Evolutionary conservation across 306 rosid species (phyloP).

Genomic region (Mimosa pudica): DNA sequence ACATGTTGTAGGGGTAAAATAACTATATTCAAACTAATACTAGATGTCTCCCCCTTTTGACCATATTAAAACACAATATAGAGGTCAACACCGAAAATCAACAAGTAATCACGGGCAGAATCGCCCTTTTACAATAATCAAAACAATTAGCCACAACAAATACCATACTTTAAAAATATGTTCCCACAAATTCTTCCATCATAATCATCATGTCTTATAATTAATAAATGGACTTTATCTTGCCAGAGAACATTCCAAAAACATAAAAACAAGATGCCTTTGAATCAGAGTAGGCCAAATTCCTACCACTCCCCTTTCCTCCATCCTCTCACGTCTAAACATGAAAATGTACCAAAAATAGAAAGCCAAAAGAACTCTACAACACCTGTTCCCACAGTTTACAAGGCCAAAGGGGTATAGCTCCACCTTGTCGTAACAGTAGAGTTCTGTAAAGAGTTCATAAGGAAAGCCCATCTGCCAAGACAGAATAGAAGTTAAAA

Average conservation of each 20-base stretch:
- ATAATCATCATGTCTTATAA: constrained; percentile 23
- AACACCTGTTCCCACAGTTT: constrained; percentile 78
- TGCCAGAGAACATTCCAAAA: neutral
- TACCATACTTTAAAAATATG: constrained; percentile 11
- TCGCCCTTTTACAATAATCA: neutral
- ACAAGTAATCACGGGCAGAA: neutral
- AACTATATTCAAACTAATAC: constrained; percentile 20
- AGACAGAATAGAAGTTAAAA: constrained; percentile 27
- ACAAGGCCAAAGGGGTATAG: constrained; percentile 71
- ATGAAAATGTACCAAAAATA: constrained; percentile 27
- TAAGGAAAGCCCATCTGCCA: constrained; percentile 70
- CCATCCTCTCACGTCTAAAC: constrained; percentile 18
- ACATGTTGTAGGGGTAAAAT: neutral
- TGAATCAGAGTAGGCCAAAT: constrained; percentile 20
- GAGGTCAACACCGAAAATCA: constrained; percentile 18
- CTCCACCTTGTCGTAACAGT: constrained; percentile 59
- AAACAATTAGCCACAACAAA: constrained; percentile 26
- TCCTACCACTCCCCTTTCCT: constrained; percentile 14
- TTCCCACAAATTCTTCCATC: constrained; percentile 11
- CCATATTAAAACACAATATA: constrained; percentile 21
- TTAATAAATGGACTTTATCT: constrained; percentile 4
- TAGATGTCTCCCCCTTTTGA: constrained; percentile 14
- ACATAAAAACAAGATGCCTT: constrained; percentile 18
- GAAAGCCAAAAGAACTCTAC: constrained; percentile 32
- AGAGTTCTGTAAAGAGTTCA: constrained; percentile 61